Evolutionary conservation across 345 rosid genomes (phyloP), one percentile per base, ranked within the genome.

Genomic region (Eucalyptus sp.): DNA sequence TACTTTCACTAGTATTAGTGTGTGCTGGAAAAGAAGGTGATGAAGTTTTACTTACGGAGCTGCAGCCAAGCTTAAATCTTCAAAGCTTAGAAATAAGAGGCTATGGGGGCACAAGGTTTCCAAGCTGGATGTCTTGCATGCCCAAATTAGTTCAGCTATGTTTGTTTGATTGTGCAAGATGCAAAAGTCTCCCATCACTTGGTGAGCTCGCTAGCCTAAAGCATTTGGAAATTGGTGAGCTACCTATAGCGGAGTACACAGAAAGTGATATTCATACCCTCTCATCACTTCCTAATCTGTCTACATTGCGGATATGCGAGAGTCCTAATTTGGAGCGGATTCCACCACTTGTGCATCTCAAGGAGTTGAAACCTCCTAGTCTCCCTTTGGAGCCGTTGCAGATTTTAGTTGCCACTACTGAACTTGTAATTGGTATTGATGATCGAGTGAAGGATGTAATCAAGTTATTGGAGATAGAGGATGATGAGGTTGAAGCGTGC

Each of bases 221-320:
- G 13, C n/a, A 25, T 10, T 58, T 58, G n/a, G 64, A 58, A 5
- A 25, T 58, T 58, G n/a, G 0, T 58, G 29, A 58, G n/a, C 64
- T 58, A 25, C 64, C 64, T 0, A 4, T 0, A 5, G n/a, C 0
- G 0, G 64, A 10, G n/a, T 25, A 10, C 29, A 58, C n/a, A 25
- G n/a, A 58, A 58, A 24, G n/a, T 58, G 64, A 58, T 58, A 10
- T 25, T 58, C 7, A 58, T 58, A 58, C 7, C 3, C n/a, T 58
- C 2, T 10, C 14, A 4, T 58, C n/a, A 1, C 64, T 58, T 58
- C 13, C 64, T 25, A 25, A 25, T 58, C 64, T 58, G 13, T 58
- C 64, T 25, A 9, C 1, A 58, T 25, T 58, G 25, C 25, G 6
- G 64, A 25, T 58, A 10, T 2, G 6, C 0, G 3, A 10, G 29